Evolutionary conservation across 1,139 yeast species (phyloP).

Genomic region (Citeromyces hawaiiensis): DNA sequence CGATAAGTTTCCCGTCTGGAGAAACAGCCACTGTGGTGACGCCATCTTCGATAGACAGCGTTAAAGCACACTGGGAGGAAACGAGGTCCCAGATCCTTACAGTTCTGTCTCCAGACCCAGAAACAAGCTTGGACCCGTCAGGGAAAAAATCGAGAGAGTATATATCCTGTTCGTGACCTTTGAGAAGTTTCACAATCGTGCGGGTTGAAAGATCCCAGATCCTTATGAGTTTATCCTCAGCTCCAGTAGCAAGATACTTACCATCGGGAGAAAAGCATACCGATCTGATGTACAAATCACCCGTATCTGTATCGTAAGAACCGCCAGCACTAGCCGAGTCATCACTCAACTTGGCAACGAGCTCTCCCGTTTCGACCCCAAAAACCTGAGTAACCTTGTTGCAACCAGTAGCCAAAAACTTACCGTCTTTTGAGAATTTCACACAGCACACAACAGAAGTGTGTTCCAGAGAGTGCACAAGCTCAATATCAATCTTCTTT

Average conservation of each 20-base stretch:
- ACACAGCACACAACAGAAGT: slow-evolving; percentile 95
- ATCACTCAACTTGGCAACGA: slow-evolving; percentile 78
- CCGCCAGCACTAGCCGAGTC: slow-evolving; percentile 33
- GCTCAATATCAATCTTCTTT: slow-evolving; percentile 65
- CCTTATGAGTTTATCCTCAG: slow-evolving; percentile 92
- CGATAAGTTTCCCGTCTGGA: slow-evolving; percentile 88
- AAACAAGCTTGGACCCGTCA: slow-evolving; percentile 85
- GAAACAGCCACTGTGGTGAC: slow-evolving; percentile 96
- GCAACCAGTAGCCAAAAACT: slow-evolving; percentile 92
- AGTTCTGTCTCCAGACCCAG: slow-evolving; percentile 95
- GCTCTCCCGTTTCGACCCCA: slow-evolving; percentile 84
- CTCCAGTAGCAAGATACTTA: slow-evolving; percentile 90
- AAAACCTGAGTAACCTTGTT: slow-evolving; percentile 92
- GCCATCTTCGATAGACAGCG: slow-evolving; percentile 90
- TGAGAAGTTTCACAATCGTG: slow-evolving; percentile 74
- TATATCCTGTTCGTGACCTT: slow-evolving; percentile 96
- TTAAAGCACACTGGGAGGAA: slow-evolving; percentile 80
- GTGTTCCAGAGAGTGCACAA: slow-evolving; percentile 85
- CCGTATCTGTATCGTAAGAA: slow-evolving; percentile 31
- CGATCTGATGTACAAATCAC: slow-evolving; percentile 86
- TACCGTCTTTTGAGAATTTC: slow-evolving; percentile 84
- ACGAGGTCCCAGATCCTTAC: slow-evolving; percentile 96
- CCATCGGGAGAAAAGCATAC: slow-evolving; percentile 98
- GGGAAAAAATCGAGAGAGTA: slow-evolving; percentile 94
- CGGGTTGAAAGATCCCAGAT: slow-evolving; percentile 92